A percentile compares a stretch with the other conserved stretches of the same genome.
Evolutionary conservation across 2,329 filamentous ascomycete species (phyloP).

Genomic region (Sporothrix phasma): DNA sequence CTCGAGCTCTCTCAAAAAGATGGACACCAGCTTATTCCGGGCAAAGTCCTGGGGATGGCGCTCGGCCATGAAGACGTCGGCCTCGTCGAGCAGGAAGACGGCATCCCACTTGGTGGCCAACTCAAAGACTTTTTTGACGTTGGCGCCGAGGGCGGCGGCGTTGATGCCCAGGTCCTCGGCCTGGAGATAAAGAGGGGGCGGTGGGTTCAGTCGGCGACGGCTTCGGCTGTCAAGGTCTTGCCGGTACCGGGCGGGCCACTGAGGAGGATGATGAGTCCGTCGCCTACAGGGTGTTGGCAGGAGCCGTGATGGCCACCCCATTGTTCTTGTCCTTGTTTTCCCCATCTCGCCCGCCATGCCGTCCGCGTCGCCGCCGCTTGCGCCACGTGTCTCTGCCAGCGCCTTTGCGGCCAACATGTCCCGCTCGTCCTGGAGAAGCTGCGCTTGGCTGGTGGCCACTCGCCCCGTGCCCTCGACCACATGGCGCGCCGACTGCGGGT

Average conservation of each 20-base stretch:
- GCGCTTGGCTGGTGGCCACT: no score
- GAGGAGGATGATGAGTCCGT: constrained; percentile 34
- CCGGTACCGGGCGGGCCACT: constrained; percentile 33
- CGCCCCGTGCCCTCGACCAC: constrained; percentile 11
- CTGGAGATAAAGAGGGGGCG: constrained; percentile 36
- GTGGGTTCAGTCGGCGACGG: constrained; percentile 32
- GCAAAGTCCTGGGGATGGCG: constrained; percentile 35
- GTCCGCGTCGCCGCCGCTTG: neutral
- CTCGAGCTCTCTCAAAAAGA: constrained; percentile 37
- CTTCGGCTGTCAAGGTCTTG: constrained; percentile 35
- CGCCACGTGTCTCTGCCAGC: no score
- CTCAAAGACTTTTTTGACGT: constrained; percentile 37
- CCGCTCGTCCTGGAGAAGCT: no score
- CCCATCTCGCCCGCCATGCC: no score
- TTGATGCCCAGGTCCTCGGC: constrained; percentile 39
- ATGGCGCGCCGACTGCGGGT: constrained; percentile 24
- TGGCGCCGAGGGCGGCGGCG: constrained; percentile 33
- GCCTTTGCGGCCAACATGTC: no score
- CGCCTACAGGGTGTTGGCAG: neutral
- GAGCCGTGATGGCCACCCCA: no score
- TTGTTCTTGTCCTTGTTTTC: neutral
- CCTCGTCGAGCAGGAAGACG: constrained; percentile 42
- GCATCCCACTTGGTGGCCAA: constrained; percentile 41
- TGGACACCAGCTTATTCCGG: constrained; percentile 39
- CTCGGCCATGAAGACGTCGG: constrained; percentile 42